Evolutionary conservation across 2,329 filamentous ascomycete species (phyloP).

Genomic region (Penicillium sp.): DNA sequence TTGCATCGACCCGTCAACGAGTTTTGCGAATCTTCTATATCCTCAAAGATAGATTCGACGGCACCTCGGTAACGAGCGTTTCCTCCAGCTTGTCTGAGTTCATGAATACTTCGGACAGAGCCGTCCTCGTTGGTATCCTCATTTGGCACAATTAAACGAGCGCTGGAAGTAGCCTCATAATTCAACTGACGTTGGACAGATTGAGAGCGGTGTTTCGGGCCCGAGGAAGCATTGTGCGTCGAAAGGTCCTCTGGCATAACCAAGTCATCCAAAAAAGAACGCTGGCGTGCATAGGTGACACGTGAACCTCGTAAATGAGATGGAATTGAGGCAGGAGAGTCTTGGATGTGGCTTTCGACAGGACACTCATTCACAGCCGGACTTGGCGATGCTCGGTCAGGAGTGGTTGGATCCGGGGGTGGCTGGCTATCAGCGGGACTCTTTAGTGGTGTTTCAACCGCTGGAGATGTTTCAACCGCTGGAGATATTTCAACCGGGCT

Average conservation of each 20-base stretch:
- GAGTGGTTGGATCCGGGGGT: constrained; percentile 3
- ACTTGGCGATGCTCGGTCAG: constrained; percentile 8
- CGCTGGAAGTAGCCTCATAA: constrained; percentile 7
- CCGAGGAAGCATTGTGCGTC: constrained; percentile 1
- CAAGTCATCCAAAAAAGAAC: constrained; percentile 58
- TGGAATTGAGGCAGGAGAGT: constrained; percentile 14
- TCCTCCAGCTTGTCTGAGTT: constrained; percentile 58
- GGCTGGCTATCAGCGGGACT: constrained; percentile 9
- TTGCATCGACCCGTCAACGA: constrained; percentile 50
- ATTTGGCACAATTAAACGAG: constrained; percentile 38
- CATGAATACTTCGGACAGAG: constrained; percentile 57
- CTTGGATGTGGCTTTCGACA: constrained; percentile 6
- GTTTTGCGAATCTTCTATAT: constrained; percentile 51
- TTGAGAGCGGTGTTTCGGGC: constrained; percentile 2
- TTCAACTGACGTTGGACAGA: constrained; percentile 4
- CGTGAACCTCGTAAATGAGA: constrained; percentile 39
- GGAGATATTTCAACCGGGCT: constrained; percentile 7
- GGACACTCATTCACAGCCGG: constrained; percentile 3
- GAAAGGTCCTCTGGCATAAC: constrained; percentile 20
- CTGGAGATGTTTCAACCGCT: constrained; percentile 6
- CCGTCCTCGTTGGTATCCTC: constrained; percentile 47
- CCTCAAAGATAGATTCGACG: constrained; percentile 56
- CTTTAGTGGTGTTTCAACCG: constrained; percentile 8
- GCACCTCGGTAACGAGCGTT: constrained; percentile 57
- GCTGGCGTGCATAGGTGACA: constrained; percentile 58